A percentile compares a stretch with the other conserved stretches of the same genome.
Evolutionary conservation across 116 monocot genomes (phyloP).

Genomic region (Posidonia oceanica): DNA sequence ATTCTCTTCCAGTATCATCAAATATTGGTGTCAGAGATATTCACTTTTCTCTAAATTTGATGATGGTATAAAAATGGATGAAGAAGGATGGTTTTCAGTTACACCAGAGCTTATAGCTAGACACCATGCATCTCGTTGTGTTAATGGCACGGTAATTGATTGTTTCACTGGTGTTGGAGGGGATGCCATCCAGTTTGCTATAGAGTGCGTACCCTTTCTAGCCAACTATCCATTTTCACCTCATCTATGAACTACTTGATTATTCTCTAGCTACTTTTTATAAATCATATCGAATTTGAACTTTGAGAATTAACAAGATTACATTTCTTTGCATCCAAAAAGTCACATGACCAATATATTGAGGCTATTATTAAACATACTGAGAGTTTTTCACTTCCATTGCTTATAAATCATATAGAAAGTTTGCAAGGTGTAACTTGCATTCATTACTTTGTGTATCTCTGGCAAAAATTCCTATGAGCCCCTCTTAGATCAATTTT

Average conservation of each 20-base stretch:
- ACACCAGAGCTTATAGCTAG: constrained; percentile 85
- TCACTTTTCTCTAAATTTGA: constrained; percentile 78
- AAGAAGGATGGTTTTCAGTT: constrained; percentile 99
- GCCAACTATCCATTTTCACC: background rate
- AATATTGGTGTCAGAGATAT: constrained; percentile 92
- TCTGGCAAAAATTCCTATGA: background rate
- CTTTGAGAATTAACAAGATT: too few species aligned
- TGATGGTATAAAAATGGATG: constrained; percentile 88
- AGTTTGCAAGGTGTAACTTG: too few species aligned
- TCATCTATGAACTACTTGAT: background rate
- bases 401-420: too few species aligned
- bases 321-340: too few species aligned
- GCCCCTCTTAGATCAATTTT: background rate
- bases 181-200: constrained; percentile 96
- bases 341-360: too few species aligned
- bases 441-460: too few species aligned
- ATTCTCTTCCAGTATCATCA: constrained; percentile 28
- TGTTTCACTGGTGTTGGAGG: constrained; percentile 94
- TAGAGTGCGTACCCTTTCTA: constrained; percentile 27
- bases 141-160: constrained; percentile 52
- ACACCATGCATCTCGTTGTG: constrained; percentile 80
- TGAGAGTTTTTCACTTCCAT: too few species aligned
- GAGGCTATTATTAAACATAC: too few species aligned
- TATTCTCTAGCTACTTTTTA: background rate
- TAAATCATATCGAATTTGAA: background rate